Evolutionary conservation across 1,139 yeast genomes (phyloP).

Genomic region (Scheffersomyces titani): DNA sequence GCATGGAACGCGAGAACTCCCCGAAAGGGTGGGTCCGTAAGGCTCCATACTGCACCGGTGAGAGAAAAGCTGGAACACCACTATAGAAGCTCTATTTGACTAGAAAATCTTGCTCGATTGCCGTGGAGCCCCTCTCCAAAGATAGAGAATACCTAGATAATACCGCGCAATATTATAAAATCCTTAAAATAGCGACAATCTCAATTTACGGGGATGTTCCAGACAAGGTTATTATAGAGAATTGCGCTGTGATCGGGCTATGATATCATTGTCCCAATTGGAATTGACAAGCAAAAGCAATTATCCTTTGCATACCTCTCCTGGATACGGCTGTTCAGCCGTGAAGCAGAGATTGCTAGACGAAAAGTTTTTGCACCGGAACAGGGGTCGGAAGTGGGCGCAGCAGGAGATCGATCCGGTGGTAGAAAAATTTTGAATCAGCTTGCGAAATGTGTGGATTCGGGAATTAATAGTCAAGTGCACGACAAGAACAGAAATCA

Average conservation of each 20-base stretch:
- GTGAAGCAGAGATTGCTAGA: background rate
- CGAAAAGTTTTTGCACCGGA: background rate
- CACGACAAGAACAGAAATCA: background rate
- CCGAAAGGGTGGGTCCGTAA: background rate
- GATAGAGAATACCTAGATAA: background rate
- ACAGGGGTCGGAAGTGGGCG: background rate
- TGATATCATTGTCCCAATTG: background rate
- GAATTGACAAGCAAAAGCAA: background rate
- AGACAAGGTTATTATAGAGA: background rate
- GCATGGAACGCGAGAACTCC: background rate
- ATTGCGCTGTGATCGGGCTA: background rate
- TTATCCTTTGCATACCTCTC: background rate
- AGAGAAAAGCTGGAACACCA: too few species aligned
- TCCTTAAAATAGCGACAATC: background rate
- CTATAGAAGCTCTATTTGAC: background rate
- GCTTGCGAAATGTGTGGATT: background rate
- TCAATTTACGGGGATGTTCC: background rate
- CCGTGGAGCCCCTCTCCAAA: background rate
- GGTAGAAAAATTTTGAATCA: background rate
- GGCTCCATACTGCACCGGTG: background rate
- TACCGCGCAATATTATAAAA: background rate
- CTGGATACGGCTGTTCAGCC: background rate
- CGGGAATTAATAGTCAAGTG: background rate
- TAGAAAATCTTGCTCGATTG: background rate
- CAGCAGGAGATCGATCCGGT: background rate